Base-by-base conservation (phyloP, 2,329 filamentous ascomycete species). In the Botrytis aclada region DNA sequence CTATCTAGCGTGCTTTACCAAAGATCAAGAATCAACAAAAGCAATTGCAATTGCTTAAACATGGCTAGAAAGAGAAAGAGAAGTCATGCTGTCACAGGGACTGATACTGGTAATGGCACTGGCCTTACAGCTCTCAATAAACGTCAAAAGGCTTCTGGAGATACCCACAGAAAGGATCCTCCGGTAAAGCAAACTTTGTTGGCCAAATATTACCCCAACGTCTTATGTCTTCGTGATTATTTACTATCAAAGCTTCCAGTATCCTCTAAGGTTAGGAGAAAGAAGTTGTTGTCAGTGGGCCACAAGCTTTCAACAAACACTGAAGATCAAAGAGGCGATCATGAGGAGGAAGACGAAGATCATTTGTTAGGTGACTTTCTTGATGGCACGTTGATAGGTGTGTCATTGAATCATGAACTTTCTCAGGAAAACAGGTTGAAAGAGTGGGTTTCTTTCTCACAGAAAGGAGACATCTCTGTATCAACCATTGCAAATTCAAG, bases 151-250 rank as follows among this genome's bases (percentile, higher is more conserved):
- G 61, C 74, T 12, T 70, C 66, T n/a, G 71, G 64, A 61, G 25
- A 69, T 70, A 43, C 58, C 45, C n/a, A 29, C 20, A 74, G 56
- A 12, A 75, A 75, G 64, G 76, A 76, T 51, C 63, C 75, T 14
- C 65, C 79, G 9, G 78, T 84, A 71, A 81, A 83, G 73, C 90
- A 93, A 79, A 88, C 89, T 71, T 86, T 96, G 47, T 85, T 97
- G 72, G 85, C 85, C 63, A 86, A 87, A 74, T 92, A 91, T 82
- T 97, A 94, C 82, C 82, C 86, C 12, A 82, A 86, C 64, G 86
- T 94, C 20, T 81, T 88, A 72, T 90, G 90, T 0, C 84, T 97
- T 73, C 89, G 93, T 77, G 85, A 91, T 73, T 93, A 93, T 83
- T 83, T 95, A 56, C 83, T 95, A 65, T 84, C 84, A 32, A 88